A percentile compares a stretch with the other conserved stretches of the same genome.
Evolutionary conservation across 1,284 basidiomycete genomes (phyloP).

Genomic region (Cryptococcus amylolentus): DNA sequence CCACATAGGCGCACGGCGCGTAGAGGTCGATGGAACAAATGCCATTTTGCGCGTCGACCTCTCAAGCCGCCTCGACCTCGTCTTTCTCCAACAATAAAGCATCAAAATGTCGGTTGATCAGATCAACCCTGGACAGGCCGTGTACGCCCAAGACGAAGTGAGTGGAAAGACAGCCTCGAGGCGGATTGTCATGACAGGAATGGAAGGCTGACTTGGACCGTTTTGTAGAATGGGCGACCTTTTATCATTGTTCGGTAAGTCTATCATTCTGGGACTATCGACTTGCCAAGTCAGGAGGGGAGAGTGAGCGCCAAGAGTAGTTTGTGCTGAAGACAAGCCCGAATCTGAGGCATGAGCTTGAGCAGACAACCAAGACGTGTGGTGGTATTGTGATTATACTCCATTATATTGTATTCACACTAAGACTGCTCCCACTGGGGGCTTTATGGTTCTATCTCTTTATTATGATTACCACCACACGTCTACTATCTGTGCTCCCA

Average conservation of each 20-base stretch:
- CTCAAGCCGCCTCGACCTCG: neutral
- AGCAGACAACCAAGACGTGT: too few species aligned
- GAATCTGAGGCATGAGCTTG: neutral
- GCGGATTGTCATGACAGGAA: neutral
- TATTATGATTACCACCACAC: too few species aligned
- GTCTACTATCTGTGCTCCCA: too few species aligned
- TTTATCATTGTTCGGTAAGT: slow-evolving; percentile 80
- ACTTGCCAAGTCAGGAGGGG: neutral
- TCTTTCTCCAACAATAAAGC: neutral
- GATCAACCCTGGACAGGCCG: slow-evolving; percentile 57
- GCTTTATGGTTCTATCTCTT: too few species aligned
- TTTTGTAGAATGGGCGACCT: slow-evolving; percentile 78
- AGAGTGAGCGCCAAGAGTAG: neutral
- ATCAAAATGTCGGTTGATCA: slow-evolving; percentile 42
- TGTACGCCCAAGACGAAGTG: slow-evolving; percentile 90
- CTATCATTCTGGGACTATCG: neutral
- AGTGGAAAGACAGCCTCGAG: slow-evolving; percentile 9
- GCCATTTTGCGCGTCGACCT: neutral
- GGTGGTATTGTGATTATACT: too few species aligned
- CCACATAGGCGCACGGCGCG: slow-evolving; percentile 4
- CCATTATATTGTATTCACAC: too few species aligned
- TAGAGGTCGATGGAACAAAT: slow-evolving; percentile 11
- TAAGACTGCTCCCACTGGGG: too few species aligned
- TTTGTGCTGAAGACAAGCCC: neutral
- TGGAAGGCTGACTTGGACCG: neutral